Base-by-base conservation (phyloP, 2,329 filamentous ascomycete genomes). In the Fusarium decemcellulare region DNA sequence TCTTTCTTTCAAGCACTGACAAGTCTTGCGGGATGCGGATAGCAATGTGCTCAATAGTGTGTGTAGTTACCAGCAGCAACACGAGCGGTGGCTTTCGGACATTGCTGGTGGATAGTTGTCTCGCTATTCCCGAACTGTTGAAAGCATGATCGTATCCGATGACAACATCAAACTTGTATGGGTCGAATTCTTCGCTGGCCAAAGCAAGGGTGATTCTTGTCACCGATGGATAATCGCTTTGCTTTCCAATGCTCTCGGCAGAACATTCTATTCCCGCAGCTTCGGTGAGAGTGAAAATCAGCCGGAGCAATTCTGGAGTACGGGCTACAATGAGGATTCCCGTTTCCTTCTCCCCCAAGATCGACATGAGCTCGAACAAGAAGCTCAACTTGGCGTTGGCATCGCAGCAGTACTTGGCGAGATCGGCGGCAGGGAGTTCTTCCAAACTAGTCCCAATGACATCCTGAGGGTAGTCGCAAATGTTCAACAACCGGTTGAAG, bases 301-400 rank as follows among this genome's bases (percentile, higher is more conserved):
- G 83, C 32, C 86, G 83, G 42, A 88, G 76, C 8, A 88, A 78
- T 32, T 82, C 80, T 10, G 83, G 82, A 7, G 85, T 83, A 18
- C 85, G 85, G 9, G 83, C 86, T 11, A 91, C 72, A 27, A 91
- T 83, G 14, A 90, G 76, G 8, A 91, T 76, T 37, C 83, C 85
- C 39, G 81, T 83, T 11, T 84, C 79, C 12, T 79, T 75, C 15
- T 79, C 76, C 72, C 18, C 84, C 78, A 32, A 90, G 74, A 5
- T 47, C 12, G 61, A 36, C 61, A 71, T 50, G 6, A 91, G 78
- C 65, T 90, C 87, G 46, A 82, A 85, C 7, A 90, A 71, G 68
- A 91, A 91, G 34, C 83, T 84, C 69, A 87, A 88, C 69, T 91
- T 91, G 58, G 86, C 80, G 75, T 89, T 91, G 10, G 87, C 85